Conservation (phyloP, 2,329 filamentous ascomycete genomes). For the Raffaelea deltoideospora region DNA sequence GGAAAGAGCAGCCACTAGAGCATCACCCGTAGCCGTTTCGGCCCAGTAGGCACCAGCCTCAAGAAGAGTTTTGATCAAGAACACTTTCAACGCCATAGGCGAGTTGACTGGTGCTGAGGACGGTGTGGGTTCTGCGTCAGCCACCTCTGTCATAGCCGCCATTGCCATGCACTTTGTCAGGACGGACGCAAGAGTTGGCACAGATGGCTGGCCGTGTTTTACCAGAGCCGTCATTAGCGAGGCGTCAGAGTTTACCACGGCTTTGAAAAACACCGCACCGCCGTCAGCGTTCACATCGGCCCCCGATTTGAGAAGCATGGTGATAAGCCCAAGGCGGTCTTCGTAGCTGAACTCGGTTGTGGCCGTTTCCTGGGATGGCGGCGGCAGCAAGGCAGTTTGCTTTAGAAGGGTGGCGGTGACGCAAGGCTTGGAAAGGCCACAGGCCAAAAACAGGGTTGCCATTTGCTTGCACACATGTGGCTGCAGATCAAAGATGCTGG, state of each 20-base stretch:
- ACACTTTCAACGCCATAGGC: conserved; percentile 24
- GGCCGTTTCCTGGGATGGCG: background rate
- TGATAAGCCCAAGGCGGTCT: too few relatives aligned
- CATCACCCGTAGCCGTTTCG: too few relatives aligned
- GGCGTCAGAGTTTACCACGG: conserved; percentile 32
- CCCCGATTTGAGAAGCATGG: conserved; percentile 33
- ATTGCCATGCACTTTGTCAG: conserved; percentile 32
- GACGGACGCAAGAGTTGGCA: conserved; percentile 28
- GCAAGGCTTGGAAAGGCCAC: conserved; percentile 28
- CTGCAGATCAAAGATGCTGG: conserved; percentile 27
- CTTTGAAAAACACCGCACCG: conserved; percentile 30
- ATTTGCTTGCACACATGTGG: conserved; percentile 29
- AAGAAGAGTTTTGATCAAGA: background rate
- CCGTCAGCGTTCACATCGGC: conserved; percentile 40
- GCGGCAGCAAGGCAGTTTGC: background rate
- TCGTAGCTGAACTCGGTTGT: too few relatives aligned
- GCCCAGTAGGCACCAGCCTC: too few relatives aligned
- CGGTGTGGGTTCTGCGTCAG: conserved; percentile 16
- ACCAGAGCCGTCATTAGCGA: conserved; percentile 29
- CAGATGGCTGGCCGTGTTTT: conserved; percentile 26
- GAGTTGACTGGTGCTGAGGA: conserved; percentile 30
- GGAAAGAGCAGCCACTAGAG: too few relatives aligned
- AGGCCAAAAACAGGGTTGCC: conserved; percentile 32
- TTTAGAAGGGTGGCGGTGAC: conserved; percentile 30
- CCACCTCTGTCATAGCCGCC: conserved; percentile 8